Evolutionary conservation across 148 eudicot genomes (phyloP).

Genomic region (Pouteria glomerata): DNA sequence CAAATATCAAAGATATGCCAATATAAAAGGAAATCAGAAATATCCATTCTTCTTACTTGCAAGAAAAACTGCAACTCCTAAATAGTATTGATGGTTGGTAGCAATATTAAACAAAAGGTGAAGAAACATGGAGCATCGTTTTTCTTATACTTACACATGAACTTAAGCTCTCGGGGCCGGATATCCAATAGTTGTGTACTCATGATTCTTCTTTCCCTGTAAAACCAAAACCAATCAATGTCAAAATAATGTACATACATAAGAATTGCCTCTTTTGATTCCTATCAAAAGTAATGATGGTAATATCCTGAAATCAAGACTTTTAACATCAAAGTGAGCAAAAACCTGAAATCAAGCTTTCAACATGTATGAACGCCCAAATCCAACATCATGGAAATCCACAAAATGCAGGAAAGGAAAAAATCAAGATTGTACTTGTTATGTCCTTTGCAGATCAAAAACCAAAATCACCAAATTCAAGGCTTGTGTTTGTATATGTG

Average conservation of each 20-base stretch:
- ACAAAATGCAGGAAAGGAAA: neutral
- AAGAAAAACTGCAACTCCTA: neutral
- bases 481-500: neutral
- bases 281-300: neutral
- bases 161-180: conserved; percentile 60
- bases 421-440: neutral
- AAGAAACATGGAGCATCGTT: neutral
- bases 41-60: neutral
- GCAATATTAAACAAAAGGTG: neutral
- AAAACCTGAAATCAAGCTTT: neutral
- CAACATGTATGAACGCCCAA: neutral
- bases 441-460: neutral
- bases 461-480: neutral
- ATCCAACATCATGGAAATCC: neutral
- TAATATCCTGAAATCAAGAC: neutral
- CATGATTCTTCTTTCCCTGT: conserved; percentile 27
- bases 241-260: neutral
- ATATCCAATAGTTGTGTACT: conserved; percentile 47
- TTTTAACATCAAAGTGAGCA: conserved; percentile 1
- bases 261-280: neutral
- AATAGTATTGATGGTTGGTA: neutral
- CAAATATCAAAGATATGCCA: neutral
- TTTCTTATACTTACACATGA: conserved; percentile 43
- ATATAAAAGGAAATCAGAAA: neutral
- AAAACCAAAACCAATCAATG: conserved; percentile 17